A percentile compares a stretch with the other conserved stretches of the same genome.
Conservation (phyloP, 2,329 filamentous ascomycete genomes). For the Botrytis porri region DNA sequence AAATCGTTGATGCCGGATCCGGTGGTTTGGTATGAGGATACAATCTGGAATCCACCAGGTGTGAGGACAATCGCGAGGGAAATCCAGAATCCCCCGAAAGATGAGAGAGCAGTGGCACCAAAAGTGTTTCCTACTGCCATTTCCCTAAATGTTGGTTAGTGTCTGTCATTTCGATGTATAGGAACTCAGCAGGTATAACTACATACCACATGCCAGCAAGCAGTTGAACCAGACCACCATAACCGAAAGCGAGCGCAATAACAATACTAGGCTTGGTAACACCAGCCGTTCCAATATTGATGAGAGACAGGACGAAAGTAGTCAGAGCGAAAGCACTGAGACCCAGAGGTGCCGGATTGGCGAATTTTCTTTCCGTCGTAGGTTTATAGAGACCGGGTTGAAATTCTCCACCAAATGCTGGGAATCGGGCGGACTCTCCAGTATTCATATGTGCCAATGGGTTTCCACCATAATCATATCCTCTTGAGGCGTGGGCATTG, state of each 20-base stretch:
- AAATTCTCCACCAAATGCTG: slow-evolving; percentile 57
- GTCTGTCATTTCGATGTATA: neutral
- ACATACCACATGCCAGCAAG: slow-evolving; percentile 60
- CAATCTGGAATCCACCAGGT: slow-evolving; percentile 55
- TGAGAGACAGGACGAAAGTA: slow-evolving; percentile 57
- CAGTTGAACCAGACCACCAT: slow-evolving; percentile 66
- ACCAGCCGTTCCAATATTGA: slow-evolving; percentile 52
- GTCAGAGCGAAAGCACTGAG: slow-evolving; percentile 60
- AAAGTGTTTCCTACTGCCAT: slow-evolving; percentile 64
- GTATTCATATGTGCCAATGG: slow-evolving; percentile 51
- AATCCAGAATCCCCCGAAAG: slow-evolving; percentile 63
- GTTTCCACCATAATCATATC: slow-evolving; percentile 39
- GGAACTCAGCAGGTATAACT: neutral
- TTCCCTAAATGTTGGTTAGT: slow-evolving; percentile 45
- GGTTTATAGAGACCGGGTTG: slow-evolving; percentile 57
- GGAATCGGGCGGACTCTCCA: slow-evolving; percentile 43
- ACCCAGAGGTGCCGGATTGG: slow-evolving; percentile 59
- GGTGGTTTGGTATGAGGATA: slow-evolving; percentile 37
- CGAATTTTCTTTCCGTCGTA: slow-evolving; percentile 52
- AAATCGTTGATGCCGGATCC: slow-evolving; percentile 36
- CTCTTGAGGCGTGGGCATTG: slow-evolving; percentile 7
- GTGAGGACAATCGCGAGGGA: slow-evolving; percentile 56
- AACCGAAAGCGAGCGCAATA: slow-evolving; percentile 55
- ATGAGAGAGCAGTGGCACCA: slow-evolving; percentile 59
- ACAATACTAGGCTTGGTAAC: slow-evolving; percentile 52